Percentiles rank a stretch among this genome's conserved stretches.
Conservation (phyloP, 805 yeast genomes). For the Maudiozyma barnettii region DNA sequence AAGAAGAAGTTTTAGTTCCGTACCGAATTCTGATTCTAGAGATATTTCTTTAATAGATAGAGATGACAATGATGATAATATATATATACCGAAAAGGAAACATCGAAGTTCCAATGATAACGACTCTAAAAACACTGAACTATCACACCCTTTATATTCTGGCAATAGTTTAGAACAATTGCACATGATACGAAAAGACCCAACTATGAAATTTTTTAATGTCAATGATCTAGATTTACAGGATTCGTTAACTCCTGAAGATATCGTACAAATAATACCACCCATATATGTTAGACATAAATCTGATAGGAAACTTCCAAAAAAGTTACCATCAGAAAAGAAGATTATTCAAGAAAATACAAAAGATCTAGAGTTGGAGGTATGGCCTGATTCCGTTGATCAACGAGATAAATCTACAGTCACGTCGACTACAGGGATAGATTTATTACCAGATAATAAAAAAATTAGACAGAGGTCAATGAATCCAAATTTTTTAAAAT, state of each 20-base stretch:
- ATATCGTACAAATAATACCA: constrained; percentile 11
- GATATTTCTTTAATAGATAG: no score
- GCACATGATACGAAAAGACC: background rate
- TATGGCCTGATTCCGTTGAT: constrained; percentile 17
- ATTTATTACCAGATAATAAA: constrained; percentile 13
- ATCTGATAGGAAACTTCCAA: background rate
- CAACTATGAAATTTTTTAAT: constrained; percentile 11
- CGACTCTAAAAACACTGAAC: background rate
- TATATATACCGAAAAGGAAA: background rate
- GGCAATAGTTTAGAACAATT: no score
- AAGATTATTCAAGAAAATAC: constrained; percentile 5
- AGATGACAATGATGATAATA: background rate
- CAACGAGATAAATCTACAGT: background rate
- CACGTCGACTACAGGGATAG: background rate
- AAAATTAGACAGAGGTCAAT: constrained; percentile 20
- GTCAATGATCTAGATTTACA: constrained; percentile 20
- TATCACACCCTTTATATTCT: background rate
- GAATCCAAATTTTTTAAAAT: constrained; percentile 23
- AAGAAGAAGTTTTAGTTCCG: background rate
- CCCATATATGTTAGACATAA: constrained; percentile 19
- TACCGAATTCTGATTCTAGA: background rate
- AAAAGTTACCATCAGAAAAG: background rate
- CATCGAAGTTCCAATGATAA: background rate
- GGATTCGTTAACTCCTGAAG: constrained; percentile 9
- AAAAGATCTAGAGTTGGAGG: constrained; percentile 17